Base-by-base conservation (phyloP, 441 rosid species). In the Cnidoscolus chayamansa region DNA sequence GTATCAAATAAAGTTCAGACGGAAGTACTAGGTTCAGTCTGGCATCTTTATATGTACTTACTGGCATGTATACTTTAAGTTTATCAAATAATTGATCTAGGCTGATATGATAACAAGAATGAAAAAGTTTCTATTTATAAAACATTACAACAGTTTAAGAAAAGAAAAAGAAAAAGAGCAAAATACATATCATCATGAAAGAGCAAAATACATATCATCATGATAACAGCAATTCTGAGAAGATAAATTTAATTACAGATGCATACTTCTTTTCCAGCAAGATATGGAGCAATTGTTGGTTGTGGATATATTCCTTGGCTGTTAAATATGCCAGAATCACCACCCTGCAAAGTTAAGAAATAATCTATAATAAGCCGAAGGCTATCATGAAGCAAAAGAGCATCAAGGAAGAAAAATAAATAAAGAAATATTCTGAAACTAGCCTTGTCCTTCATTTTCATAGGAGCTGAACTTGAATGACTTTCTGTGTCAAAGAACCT, bases 271-370 rank as follows among this genome's bases (percentile, higher is more conserved):
- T 85, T 88, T 35, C 89, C 91, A 2, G 85, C 75, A 62, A 84
- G 86, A 83, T 76, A 79, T 19, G 85, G 79, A 1, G 81, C 83
- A 74, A 72, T 81, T 1, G 84, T 80, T 47, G 93, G 93, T 70
- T 88, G 93, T 77, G 93, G 93, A 82, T 90, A 87, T 80, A 90
- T 80, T 76, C 95, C 96, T 77, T 88, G 91, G 72, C 91, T 85
- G 77, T 83, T 81, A 77, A 90, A 87, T 67, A 87, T 76, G 63
- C 88, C 86, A 67, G 91, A 80, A 83, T 90, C 92, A 76, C 78
- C 74, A 70, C 79, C 84, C 93, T 88, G 84, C 56, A 65, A 47
- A 73, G 47, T 47, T 76, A 43, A 77, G 74, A 60, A 69, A 67
- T 35, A 57, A 64, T 10, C 60, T 53, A 45, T 11, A 68, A 63